A percentile compares a stretch with the other conserved stretches of the same genome.
These are phyloP conservation scores for Colletotrichum liaoningense DNA, from an alignment of 2,329 filamentous ascomycete species.

Conservation along the genomic window DNA sequence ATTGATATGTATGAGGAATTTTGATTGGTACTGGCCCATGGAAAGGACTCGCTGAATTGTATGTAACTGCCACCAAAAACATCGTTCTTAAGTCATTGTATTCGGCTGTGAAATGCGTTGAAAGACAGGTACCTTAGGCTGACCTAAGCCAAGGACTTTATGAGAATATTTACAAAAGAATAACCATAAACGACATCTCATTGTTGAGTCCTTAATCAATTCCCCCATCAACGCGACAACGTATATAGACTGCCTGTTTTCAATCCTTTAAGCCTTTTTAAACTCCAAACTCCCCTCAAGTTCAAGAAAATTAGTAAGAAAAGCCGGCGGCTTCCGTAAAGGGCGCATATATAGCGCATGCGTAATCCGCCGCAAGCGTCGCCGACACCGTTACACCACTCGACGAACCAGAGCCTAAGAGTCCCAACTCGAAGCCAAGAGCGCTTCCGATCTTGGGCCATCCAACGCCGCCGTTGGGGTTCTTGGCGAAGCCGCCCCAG, in stretches of 20 bases:
- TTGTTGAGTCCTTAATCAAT: not conserved
- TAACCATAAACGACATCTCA: too few relatives aligned
- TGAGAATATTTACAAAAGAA: too few relatives aligned
- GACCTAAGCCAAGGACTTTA: too few relatives aligned
- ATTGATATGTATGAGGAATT: too few relatives aligned
- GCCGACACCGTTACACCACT: not conserved
- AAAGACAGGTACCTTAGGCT: too few relatives aligned
- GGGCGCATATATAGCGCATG: not conserved
- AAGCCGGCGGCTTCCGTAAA: not conserved
- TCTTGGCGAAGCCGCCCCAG: constrained; percentile 26
- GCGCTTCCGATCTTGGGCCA: constrained; percentile 25
- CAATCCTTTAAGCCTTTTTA: not conserved
- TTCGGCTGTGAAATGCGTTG: too few relatives aligned
- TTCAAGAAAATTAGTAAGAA: not conserved
- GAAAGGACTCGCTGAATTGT: too few relatives aligned
- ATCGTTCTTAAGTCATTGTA: too few relatives aligned
- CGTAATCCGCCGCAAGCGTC: constrained; percentile 7
- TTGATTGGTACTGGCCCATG: too few relatives aligned
- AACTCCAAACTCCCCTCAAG: not conserved
- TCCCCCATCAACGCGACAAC: not conserved
- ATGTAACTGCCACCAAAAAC: too few relatives aligned
- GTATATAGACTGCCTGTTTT: not conserved
- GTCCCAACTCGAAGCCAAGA: constrained; percentile 7
- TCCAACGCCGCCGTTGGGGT: constrained; percentile 11
- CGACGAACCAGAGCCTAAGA: not conserved